phyloP scores from a whole-genome alignment of 116 monocot species.

The Trichopus zeylanicus region DNA sequence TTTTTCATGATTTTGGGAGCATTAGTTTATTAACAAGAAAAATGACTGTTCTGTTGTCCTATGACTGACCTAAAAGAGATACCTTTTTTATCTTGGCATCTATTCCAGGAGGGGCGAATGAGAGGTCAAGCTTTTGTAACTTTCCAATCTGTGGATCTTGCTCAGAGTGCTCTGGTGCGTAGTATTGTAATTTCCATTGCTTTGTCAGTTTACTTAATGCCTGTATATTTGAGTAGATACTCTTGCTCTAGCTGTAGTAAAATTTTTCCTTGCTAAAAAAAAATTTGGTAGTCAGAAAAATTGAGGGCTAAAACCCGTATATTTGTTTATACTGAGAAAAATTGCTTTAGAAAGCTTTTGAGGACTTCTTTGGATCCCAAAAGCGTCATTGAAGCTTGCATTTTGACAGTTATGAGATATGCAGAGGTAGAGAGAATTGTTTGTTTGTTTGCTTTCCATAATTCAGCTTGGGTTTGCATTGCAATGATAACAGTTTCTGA shows the following conservation, averaged over 20 bases:
- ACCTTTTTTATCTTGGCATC: neutral
- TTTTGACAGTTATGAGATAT: no score
- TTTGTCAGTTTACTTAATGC: neutral
- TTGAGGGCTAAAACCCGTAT: no score
- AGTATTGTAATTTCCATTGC: neutral
- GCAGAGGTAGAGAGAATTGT: no score
- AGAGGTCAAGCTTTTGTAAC: conserved; percentile 97
- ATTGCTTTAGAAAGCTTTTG: no score
- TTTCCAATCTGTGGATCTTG: conserved; percentile 84
- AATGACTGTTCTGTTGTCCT: neutral
- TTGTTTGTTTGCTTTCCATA: neutral
- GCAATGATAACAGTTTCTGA: neutral
- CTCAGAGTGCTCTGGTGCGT: conserved; percentile 82
- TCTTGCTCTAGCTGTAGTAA: neutral
- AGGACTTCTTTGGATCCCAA: no score
- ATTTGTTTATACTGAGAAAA: no score
- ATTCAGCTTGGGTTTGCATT: no score
- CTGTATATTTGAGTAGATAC: neutral
- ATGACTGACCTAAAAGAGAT: neutral
- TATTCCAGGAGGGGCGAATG: conserved; percentile 91
- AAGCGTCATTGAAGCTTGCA: no score
- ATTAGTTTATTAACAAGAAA: conserved; percentile 1
- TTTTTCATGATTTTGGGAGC: no score
- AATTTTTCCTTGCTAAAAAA: neutral
- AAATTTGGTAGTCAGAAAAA: no score